phyloP scores from a whole-genome alignment of 768 basidiomycete genomes.

The Boletus rubescentipes region DNA sequence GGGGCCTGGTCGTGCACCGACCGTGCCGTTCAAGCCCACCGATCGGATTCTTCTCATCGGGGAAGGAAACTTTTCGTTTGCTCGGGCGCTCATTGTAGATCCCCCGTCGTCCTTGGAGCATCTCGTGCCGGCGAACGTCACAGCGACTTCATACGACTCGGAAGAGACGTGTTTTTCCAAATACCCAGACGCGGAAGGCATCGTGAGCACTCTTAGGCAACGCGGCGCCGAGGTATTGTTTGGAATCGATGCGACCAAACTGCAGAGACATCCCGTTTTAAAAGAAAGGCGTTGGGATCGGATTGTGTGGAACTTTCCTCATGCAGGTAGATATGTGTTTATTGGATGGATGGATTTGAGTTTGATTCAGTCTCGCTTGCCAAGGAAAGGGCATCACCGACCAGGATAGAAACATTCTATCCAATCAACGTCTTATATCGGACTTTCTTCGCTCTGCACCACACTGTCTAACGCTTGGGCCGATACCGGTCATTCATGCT shows the following conservation, averaged over 20 bases:
- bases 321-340: conserved; percentile 66
- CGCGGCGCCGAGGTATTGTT: conserved; percentile 75
- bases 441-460: conserved; percentile 78
- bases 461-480: conserved; percentile 56
- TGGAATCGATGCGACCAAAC: conserved; percentile 76
- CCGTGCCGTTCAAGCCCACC: conserved; percentile 61
- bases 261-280: conserved; percentile 58
- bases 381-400: conserved; percentile 87
- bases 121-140: conserved; percentile 65
- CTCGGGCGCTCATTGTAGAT: conserved; percentile 63
- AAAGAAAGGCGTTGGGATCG: conserved; percentile 70
- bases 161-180: conserved; percentile 76
- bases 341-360: background rate
- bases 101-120: conserved; percentile 46
- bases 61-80: conserved; percentile 95
- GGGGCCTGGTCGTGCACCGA: conserved; percentile 38
- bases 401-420: conserved; percentile 88
- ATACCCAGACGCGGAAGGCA: conserved; percentile 70
- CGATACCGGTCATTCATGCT: conserved; percentile 43
- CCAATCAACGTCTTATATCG: conserved; percentile 82
- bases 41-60: conserved; percentile 80
- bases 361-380: conserved; percentile 1
- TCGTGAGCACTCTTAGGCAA: conserved; percentile 52
- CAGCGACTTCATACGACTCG: conserved; percentile 84
- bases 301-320: conserved; percentile 95